A percentile compares a stretch with the other conserved stretches of the same genome.
These are phyloP conservation scores for Vigna reflexopilosa DNA, from an alignment of 306 rosid genomes.

Conservation along the genomic window DNA sequence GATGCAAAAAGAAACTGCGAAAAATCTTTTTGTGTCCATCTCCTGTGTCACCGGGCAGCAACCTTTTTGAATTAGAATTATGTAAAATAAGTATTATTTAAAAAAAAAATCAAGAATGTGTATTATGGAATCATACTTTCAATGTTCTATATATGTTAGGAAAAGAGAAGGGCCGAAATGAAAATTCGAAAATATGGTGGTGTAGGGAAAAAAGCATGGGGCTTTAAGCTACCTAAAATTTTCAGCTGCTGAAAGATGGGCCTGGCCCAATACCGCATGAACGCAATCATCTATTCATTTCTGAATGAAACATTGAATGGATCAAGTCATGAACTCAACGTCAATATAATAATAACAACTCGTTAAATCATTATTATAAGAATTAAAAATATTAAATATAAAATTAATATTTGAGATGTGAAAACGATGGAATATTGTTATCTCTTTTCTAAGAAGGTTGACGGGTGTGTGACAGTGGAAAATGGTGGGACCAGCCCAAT, in stretches of 20 bases:
- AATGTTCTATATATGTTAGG: too few relatives aligned
- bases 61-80: background rate
- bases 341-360: background rate
- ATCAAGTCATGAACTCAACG: background rate
- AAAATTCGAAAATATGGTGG: too few relatives aligned
- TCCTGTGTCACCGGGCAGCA: background rate
- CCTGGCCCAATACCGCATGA: constrained; percentile 34
- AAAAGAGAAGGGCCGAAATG: too few relatives aligned
- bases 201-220: too few relatives aligned
- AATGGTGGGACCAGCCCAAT: constrained; percentile 41
- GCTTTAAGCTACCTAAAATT: background rate
- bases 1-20: too few relatives aligned
- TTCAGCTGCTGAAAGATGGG: constrained; percentile 11
- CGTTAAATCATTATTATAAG: background rate
- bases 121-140: too few relatives aligned
- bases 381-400: background rate
- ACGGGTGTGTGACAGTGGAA: background rate
- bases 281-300: background rate
- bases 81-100: too few relatives aligned
- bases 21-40: too few relatives aligned
- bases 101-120: too few relatives aligned
- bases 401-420: background rate
- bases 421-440: too few relatives aligned
- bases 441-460: background rate
- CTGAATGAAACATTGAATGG: background rate